A percentile compares a stretch with the other conserved stretches of the same genome.
phyloP scores from a whole-genome alignment of 495 filamentous ascomycete species.

The Terfezia boudieri region DNA sequence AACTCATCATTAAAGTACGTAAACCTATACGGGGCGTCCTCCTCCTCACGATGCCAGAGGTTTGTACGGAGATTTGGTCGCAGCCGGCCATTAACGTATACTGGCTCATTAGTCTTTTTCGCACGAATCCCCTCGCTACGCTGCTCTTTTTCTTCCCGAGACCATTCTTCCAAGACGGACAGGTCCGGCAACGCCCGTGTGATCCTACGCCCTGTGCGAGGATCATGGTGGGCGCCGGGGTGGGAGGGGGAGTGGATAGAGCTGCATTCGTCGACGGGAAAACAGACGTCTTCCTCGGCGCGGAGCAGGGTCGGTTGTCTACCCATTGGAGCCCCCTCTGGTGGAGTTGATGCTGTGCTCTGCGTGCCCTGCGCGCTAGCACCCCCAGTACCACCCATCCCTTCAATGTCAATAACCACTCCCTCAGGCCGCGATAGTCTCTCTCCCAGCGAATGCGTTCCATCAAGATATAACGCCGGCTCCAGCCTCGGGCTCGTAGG shows the following conservation, averaged over 20 bases:
- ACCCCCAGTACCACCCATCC: background rate
- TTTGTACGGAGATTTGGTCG: slow-evolving; percentile 48
- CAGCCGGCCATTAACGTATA: slow-evolving; percentile 69
- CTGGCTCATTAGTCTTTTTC: slow-evolving; percentile 82
- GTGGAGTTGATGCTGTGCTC: slow-evolving; percentile 8
- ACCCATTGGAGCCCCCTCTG: slow-evolving; percentile 8
- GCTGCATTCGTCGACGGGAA: slow-evolving; percentile 28
- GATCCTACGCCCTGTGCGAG: slow-evolving; percentile 20
- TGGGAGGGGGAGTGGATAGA: slow-evolving; percentile 22
- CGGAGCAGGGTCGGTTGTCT: slow-evolving; percentile 11
- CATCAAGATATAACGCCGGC: slow-evolving; percentile 12
- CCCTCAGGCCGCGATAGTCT: slow-evolving; percentile 22
- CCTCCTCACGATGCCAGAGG: slow-evolving; percentile 62
- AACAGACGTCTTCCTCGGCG: slow-evolving; percentile 70
- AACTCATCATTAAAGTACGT: slow-evolving; percentile 98
- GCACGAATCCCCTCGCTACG: slow-evolving; percentile 65
- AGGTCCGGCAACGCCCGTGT: slow-evolving; percentile 45
- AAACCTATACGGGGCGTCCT: slow-evolving; percentile 81
- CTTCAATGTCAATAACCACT: slow-evolving; percentile 19
- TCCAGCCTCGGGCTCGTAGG: slow-evolving; percentile 49
- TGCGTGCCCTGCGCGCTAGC: background rate
- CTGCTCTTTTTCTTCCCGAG: slow-evolving; percentile 70
- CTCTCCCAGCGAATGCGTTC: background rate
- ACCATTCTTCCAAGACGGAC: slow-evolving; percentile 71
- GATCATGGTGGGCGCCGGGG: slow-evolving; percentile 4